phyloP scores from a whole-genome alignment of 306 rosid genomes.

The Prinsepia uniflora region DNA sequence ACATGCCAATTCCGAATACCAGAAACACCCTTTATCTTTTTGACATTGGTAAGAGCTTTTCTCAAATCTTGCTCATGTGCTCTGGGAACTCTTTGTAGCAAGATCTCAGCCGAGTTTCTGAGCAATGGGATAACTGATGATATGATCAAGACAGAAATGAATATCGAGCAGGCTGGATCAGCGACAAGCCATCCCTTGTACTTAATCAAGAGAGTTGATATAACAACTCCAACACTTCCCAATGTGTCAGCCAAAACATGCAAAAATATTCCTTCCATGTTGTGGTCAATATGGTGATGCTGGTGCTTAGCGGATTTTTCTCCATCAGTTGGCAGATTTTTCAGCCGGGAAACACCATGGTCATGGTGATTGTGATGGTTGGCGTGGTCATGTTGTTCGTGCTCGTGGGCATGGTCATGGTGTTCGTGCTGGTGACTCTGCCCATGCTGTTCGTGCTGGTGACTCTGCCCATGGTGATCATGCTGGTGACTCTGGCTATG shows the following conservation, averaged over 20 bases:
- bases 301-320: slow-evolving; percentile 37
- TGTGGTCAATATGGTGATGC: slow-evolving; percentile 89
- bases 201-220: slow-evolving; percentile 84
- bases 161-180: slow-evolving; percentile 95
- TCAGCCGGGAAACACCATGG: slow-evolving; percentile 24
- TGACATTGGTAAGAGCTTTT: slow-evolving; percentile 46
- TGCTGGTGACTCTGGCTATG: slow-evolving; percentile 1
- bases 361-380: slow-evolving; percentile 20
- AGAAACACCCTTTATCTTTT: slow-evolving; percentile 58
- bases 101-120: slow-evolving; percentile 77
- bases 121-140: slow-evolving; percentile 87
- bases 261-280: slow-evolving; percentile 96
- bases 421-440: slow-evolving; percentile 14
- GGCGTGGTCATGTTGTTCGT: slow-evolving; percentile 11
- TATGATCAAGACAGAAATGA: slow-evolving; percentile 74
- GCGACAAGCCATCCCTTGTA: slow-evolving; percentile 95
- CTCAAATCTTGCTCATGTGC: slow-evolving; percentile 53
- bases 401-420: slow-evolving; percentile 21
- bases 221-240: slow-evolving; percentile 96
- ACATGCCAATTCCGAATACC: slow-evolving; percentile 61
- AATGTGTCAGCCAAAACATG: slow-evolving; percentile 94
- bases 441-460: slow-evolving; percentile 11
- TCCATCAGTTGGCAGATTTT: slow-evolving; percentile 6
- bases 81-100: slow-evolving; percentile 90
- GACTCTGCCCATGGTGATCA: slow-evolving; percentile 20